phyloP scores from a whole-genome alignment of 2,329 filamentous ascomycete genomes.

The Paecilomyces niveus region DNA sequence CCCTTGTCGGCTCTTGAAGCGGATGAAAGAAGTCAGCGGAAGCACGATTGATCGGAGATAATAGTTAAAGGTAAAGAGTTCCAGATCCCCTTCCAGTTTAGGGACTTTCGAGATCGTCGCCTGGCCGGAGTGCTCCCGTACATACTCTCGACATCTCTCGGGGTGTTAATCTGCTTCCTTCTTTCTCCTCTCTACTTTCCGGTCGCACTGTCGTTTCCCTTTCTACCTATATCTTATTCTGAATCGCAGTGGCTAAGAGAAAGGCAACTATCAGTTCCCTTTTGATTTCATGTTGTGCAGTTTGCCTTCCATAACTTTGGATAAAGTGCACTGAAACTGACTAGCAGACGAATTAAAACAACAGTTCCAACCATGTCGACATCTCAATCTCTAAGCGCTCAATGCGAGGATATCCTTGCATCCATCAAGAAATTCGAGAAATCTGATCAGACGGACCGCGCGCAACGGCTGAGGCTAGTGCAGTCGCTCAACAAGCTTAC shows the following conservation, averaged over 20 bases:
- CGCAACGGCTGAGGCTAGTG: constrained; percentile 7
- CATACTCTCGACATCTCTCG: not conserved
- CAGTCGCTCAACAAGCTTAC: constrained; percentile 11
- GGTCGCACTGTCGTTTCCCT: not conserved
- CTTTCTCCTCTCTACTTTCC: not conserved
- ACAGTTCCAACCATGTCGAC: not conserved
- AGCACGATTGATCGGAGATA: not conserved
- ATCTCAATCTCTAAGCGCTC: constrained; percentile 4
- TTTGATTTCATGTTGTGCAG: not conserved
- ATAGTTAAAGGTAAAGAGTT: not conserved
- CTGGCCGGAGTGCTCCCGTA: not conserved
- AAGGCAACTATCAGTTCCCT: not conserved
- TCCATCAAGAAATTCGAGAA: constrained; percentile 7
- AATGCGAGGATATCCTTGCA: constrained; percentile 6
- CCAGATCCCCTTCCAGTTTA: not conserved
- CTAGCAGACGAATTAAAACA: not conserved
- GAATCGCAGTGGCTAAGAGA: not conserved
- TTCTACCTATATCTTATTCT: not conserved
- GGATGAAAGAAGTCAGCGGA: not conserved
- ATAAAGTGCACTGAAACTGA: not conserved
- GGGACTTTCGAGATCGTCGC: not conserved
- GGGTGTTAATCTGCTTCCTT: not conserved
- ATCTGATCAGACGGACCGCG: constrained; percentile 4
- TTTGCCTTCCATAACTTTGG: not conserved
- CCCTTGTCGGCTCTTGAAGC: not conserved